A percentile compares a stretch with the other conserved stretches of the same genome.
Conservation (phyloP, 768 basidiomycete species). For the Suillus paluster region DNA sequence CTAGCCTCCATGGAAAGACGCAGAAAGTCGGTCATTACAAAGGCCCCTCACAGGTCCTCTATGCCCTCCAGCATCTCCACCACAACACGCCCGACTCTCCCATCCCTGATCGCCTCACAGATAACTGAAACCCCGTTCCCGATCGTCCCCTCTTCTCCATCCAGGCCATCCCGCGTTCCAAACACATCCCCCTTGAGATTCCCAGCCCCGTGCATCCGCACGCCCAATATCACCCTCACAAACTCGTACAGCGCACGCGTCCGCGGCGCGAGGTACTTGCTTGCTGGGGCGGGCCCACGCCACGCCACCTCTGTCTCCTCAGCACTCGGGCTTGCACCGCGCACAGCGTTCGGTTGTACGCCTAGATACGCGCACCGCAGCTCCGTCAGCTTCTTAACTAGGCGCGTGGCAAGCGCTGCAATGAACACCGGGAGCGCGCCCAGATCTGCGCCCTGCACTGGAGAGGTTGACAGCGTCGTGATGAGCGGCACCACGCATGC, state of each 20-base stretch:
- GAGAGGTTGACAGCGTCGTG: slow-evolving; percentile 39
- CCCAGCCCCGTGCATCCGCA: slow-evolving; percentile 80
- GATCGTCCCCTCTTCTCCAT: slow-evolving; percentile 50
- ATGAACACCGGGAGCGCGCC: slow-evolving; percentile 29
- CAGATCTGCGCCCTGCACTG: slow-evolving; percentile 22
- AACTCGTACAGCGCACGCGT: slow-evolving; percentile 80
- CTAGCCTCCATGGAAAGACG: no score
- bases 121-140: slow-evolving; percentile 77
- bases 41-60: slow-evolving; percentile 4
- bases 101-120: slow-evolving; percentile 80
- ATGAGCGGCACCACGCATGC: slow-evolving; percentile 65
- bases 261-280: slow-evolving; percentile 50
- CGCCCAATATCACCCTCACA: slow-evolving; percentile 70
- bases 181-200: slow-evolving; percentile 65
- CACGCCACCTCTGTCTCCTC: slow-evolving; percentile 37
- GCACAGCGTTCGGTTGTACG: slow-evolving; percentile 25
- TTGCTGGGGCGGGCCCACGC: slow-evolving; percentile 68
- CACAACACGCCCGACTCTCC: slow-evolving; percentile 64
- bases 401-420: slow-evolving; percentile 17
- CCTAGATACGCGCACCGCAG: slow-evolving; percentile 33
- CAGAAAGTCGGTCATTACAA: neutral
- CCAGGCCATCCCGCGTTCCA: slow-evolving; percentile 59
- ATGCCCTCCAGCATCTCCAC: slow-evolving; percentile 50
- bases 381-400: slow-evolving; percentile 27
- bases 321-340: slow-evolving; percentile 12